Base-by-base conservation (phyloP, 305 asterid genomes). In the Solanum hybrid region DNA sequence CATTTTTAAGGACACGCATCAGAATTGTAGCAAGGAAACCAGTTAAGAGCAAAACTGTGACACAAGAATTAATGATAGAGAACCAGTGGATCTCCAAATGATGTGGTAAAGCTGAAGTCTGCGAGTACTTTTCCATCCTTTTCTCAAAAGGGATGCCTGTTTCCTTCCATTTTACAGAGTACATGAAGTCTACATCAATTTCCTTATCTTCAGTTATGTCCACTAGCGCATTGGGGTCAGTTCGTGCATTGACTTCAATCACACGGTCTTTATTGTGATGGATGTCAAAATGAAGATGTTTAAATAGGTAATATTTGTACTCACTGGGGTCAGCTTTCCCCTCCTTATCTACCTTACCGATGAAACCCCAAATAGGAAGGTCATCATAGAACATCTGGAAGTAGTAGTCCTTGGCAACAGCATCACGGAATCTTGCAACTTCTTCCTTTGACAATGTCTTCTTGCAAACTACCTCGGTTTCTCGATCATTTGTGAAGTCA, bases 41-140 rank as follows among this genome's bases (percentile, higher is more conserved):
- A 79, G 94, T 91, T 31, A 92, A 90, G 85, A 92, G 92, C 24
- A 92, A 91, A 82, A 92, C 94, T 16, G 94, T 92, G 78, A 92
- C 94, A 88, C 94, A 92, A 71, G 94, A 92, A 88, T 92, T 92
- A 36, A 92, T 90, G 73, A 92, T 92, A 82, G 94, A 92, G 91
- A 92, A 92, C 94, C 94, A 92, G 73, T 92, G 94, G 89, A 92
- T 92, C 86, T 92, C 94, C 89, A 92, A 80, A 90, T 92, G 94
- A 88, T 89, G 94, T 26, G 92, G 92, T 46, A 91, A 73, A 24
- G 93, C 90, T 29, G 94, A 92, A 71, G 93, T 87, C 27, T 91
- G 91, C 22, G 94, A 91, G 88, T 89, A 91, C 26, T 92, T 92
- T 37, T 92, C 94, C 94, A 92, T 92, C 88, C 94, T 90, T 64